Percentiles rank a stretch among this genome's conserved stretches.
phyloP scores from a whole-genome alignment of 768 basidiomycete species.

The Boletus barrowsii region DNA sequence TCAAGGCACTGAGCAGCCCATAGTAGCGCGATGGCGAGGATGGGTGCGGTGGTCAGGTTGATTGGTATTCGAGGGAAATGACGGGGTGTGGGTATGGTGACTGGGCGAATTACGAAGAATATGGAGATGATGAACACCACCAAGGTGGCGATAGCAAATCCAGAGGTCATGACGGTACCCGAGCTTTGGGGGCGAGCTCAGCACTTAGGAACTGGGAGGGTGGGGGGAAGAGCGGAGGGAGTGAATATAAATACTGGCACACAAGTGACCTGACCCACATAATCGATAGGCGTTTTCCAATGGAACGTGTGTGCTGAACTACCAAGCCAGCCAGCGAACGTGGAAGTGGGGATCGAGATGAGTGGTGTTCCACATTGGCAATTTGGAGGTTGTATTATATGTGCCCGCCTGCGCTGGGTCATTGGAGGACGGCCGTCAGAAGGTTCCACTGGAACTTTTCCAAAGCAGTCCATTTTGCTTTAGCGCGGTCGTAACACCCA shows the following conservation, averaged over 20 bases:
- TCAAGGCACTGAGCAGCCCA: constrained; percentile 56
- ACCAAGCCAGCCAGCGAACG: too few species aligned
- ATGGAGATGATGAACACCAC: constrained; percentile 54
- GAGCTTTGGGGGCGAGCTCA: not conserved
- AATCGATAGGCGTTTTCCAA: not conserved
- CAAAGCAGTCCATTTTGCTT: too few species aligned
- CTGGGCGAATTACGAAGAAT: constrained; percentile 47
- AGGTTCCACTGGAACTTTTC: too few species aligned
- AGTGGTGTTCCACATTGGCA: too few species aligned
- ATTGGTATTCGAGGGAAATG: constrained; percentile 37
- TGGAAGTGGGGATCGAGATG: too few species aligned
- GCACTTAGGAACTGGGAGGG: not conserved
- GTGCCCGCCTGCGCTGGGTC: too few species aligned
- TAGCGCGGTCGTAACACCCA: too few species aligned
- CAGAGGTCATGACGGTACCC: constrained; percentile 35
- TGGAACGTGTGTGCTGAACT: not conserved
- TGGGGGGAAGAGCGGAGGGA: not conserved
- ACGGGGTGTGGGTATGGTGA: constrained; percentile 39
- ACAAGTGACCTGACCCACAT: not conserved
- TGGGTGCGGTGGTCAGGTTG: constrained; percentile 54
- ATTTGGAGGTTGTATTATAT: too few species aligned
- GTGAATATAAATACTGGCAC: not conserved
- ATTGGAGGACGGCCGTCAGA: too few species aligned
- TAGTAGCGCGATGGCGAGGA: constrained; percentile 48
- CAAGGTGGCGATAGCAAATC: constrained; percentile 47